phyloP scores from a whole-genome alignment of 2,329 filamentous ascomycete species.

The Fusarium sp. region DNA sequence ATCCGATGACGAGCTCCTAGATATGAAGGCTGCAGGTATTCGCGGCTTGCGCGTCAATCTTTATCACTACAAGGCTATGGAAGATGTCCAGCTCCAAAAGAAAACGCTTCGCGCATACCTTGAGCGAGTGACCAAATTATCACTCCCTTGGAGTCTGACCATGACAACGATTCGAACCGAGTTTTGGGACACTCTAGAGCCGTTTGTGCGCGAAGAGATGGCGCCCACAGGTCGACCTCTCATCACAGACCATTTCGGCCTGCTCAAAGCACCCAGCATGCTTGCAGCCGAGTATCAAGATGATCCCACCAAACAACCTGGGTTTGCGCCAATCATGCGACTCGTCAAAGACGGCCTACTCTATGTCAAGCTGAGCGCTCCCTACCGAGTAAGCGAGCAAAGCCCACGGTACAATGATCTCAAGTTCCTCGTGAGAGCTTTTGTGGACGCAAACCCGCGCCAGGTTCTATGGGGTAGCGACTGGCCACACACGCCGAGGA shows the following conservation, averaged over 20 bases:
- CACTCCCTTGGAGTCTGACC: conserved; percentile 26
- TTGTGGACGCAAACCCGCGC: conserved; percentile 47
- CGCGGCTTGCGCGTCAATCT: conserved; percentile 50
- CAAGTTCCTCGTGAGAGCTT: conserved; percentile 43
- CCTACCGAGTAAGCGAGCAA: conserved; percentile 47
- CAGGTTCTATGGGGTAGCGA: conserved; percentile 52
- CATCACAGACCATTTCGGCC: conserved; percentile 51
- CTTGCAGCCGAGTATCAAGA: conserved; percentile 33
- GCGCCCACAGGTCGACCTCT: conserved; percentile 21
- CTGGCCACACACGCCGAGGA: conserved; percentile 51
- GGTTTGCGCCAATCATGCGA: conserved; percentile 31
- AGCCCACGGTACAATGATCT: conserved; percentile 47
- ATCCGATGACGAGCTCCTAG: conserved; percentile 16
- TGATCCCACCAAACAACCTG: conserved; percentile 43
- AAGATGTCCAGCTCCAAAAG: conserved; percentile 49
- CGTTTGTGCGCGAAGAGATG: conserved; percentile 6
- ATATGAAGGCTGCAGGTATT: conserved; percentile 40
- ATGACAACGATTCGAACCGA: conserved; percentile 30
- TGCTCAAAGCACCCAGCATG: conserved; percentile 49
- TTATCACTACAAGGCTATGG: conserved; percentile 50
- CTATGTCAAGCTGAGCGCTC: conserved; percentile 51
- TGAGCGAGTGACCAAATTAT: conserved; percentile 16
- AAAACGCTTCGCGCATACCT: conserved; percentile 44
- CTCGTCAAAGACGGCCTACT: conserved; percentile 46
- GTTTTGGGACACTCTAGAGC: conserved; percentile 16